A percentile compares a stretch with the other conserved stretches of the same genome.
These are phyloP conservation scores for Candida corydali DNA, from an alignment of 805 yeast species.

Conservation along the genomic window DNA sequence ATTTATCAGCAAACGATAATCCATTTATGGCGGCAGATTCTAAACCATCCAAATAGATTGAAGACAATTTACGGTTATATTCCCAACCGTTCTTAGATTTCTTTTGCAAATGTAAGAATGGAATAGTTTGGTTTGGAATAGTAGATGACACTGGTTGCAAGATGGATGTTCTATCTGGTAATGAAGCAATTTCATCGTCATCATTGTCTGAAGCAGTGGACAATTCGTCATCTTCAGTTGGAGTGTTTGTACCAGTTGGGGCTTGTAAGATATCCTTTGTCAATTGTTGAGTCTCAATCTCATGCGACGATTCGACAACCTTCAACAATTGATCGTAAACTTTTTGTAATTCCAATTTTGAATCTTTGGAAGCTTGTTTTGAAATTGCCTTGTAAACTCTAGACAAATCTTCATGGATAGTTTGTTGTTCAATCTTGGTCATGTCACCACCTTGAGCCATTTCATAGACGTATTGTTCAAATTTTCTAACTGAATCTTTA, in stretches of 20 bases:
- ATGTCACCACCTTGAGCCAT: conserved; percentile 94
- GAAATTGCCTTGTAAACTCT: conserved; percentile 78
- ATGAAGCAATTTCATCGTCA: conserved; percentile 82
- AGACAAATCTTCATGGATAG: conserved; percentile 81
- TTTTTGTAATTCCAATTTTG: conserved; percentile 67
- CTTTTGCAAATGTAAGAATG: conserved; percentile 89
- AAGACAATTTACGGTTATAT: conserved; percentile 75
- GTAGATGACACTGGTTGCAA: conserved; percentile 69
- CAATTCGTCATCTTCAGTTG: conserved; percentile 34
- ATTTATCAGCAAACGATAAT: conserved; percentile 81
- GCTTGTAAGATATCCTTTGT: conserved; percentile 48
- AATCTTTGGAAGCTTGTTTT: conserved; percentile 56
- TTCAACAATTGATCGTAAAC: conserved; percentile 67
- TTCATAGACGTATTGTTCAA: conserved; percentile 91
- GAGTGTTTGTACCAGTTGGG: conserved; percentile 41
- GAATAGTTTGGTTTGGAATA: conserved; percentile 80
- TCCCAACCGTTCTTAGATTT: conserved; percentile 77
- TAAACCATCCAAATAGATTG: conserved; percentile 80
- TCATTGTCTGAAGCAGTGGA: conserved; percentile 43
- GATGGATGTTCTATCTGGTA: conserved; percentile 66
- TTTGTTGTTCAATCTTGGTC: conserved; percentile 66
- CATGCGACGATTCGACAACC: conserved; percentile 65
- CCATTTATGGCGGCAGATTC: conserved; percentile 95
- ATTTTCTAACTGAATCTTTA: conserved; percentile 87
- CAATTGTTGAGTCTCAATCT: conserved; percentile 64